A percentile compares a stretch with the other conserved stretches of the same genome.
Evolutionary conservation across 768 basidiomycete species (phyloP).

Genomic region (Pilatotrama ljubarskyi): DNA sequence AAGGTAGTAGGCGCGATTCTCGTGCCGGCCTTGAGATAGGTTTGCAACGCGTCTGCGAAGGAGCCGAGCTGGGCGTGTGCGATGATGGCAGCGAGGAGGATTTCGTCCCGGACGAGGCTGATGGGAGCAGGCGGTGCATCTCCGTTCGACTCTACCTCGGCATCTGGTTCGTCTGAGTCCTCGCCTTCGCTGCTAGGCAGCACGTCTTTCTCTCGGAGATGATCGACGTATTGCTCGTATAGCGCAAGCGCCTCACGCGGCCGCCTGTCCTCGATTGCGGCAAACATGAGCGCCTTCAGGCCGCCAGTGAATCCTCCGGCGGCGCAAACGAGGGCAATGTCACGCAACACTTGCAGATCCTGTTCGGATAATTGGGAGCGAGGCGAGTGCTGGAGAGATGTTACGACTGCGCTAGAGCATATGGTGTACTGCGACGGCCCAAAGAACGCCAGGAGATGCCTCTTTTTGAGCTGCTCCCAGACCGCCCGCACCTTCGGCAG

Average conservation of each 20-base stretch:
- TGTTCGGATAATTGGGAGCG: constrained; percentile 25
- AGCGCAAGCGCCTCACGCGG: constrained; percentile 11
- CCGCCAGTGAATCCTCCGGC: constrained; percentile 45
- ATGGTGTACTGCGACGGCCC: constrained; percentile 41
- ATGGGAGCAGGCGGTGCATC: neutral
- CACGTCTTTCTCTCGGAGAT: constrained; percentile 25
- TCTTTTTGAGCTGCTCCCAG: constrained; percentile 47
- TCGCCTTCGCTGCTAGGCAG: neutral
- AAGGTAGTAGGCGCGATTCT: constrained; percentile 38
- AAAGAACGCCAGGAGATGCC: constrained; percentile 47
- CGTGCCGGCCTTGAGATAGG: constrained; percentile 40
- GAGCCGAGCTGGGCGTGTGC: constrained; percentile 60
- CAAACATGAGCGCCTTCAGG: constrained; percentile 18
- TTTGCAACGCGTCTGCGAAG: constrained; percentile 56
- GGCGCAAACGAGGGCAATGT: constrained; percentile 54
- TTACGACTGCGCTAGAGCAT: constrained; percentile 40
- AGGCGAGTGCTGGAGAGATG: constrained; percentile 12
- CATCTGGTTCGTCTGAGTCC: neutral
- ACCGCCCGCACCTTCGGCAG: constrained; percentile 29
- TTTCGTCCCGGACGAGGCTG: constrained; percentile 21
- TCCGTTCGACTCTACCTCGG: neutral
- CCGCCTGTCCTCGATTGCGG: constrained; percentile 23
- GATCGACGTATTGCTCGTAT: constrained; percentile 21
- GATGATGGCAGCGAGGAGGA: constrained; percentile 55
- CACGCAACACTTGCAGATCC: constrained; percentile 35